phyloP scores from a whole-genome alignment of 805 yeast species.

The Candida silvicultrix region DNA sequence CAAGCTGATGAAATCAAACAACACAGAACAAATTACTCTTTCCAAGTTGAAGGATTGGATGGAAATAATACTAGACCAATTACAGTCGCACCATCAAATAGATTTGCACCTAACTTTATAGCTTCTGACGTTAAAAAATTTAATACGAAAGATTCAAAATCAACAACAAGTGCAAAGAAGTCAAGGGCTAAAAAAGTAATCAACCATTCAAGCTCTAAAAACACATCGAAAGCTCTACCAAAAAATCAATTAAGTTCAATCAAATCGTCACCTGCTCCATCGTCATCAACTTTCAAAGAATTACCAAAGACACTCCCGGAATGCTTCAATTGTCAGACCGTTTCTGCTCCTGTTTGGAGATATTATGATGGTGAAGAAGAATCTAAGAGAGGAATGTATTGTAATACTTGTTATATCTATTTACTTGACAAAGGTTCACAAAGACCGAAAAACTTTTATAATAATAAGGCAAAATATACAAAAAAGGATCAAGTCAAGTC shows the following conservation, averaged over 20 bases:
- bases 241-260: background rate
- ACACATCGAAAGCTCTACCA: background rate
- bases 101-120: slow-evolving; percentile 22
- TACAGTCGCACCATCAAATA: slow-evolving; percentile 13
- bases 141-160: background rate
- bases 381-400: slow-evolving; percentile 18
- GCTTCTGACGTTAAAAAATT: background rate
- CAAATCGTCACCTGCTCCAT: background rate
- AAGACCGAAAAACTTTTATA: slow-evolving; percentile 20
- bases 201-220: background rate
- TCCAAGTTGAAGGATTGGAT: background rate
- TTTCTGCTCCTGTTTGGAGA: slow-evolving; percentile 22
- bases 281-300: slow-evolving; percentile 7
- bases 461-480: slow-evolving; percentile 8
- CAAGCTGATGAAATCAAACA: slow-evolving; percentile 19
- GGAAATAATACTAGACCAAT: slow-evolving; percentile 4
- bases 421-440: slow-evolving; percentile 17
- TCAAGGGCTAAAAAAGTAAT: background rate
- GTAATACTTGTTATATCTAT: slow-evolving; percentile 20
- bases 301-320: background rate
- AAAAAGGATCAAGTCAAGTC: slow-evolving; percentile 11
- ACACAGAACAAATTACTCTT: background rate
- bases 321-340: slow-evolving; percentile 20
- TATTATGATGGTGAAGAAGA: slow-evolving; percentile 21
- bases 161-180: background rate